These are phyloP conservation scores for Colletotrichum sojae DNA, from an alignment of 2,329 filamentous ascomycete genomes.

Conservation along the genomic window DNA sequence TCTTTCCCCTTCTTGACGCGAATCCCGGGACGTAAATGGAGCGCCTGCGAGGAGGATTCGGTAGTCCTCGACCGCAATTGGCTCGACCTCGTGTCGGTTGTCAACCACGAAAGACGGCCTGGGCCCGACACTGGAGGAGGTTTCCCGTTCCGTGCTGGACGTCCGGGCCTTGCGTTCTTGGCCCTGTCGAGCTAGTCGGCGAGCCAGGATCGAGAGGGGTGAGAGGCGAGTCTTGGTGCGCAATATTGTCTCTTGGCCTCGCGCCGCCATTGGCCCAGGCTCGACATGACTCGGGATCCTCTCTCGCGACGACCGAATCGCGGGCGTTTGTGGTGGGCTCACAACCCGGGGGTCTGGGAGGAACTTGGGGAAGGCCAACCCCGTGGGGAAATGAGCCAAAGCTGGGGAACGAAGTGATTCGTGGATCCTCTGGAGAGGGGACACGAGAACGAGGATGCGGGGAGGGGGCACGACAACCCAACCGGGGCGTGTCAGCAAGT, in stretches of 20 bases:
- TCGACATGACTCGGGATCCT: constrained; percentile 1
- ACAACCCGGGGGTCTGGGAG: not conserved
- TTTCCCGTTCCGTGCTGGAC: not conserved
- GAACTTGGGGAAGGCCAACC: not conserved
- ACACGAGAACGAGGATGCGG: constrained; percentile 12
- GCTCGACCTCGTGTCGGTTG: not conserved
- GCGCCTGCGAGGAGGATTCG: not conserved
- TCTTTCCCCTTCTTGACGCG: not conserved
- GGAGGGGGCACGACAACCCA: not conserved
- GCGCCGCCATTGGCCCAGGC: not conserved
- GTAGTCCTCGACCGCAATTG: no score
- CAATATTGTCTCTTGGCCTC: constrained; percentile 18
- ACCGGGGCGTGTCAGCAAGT: no score
- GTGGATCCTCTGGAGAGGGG: constrained; percentile 2
- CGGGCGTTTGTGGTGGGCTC: not conserved
- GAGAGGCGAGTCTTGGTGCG: constrained; percentile 4
- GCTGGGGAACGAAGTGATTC: constrained; percentile 2
- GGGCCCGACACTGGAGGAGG: not conserved
- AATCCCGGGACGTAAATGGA: not conserved
- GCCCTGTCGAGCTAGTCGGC: constrained; percentile 4
- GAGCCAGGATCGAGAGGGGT: constrained; percentile 7
- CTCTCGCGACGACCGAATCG: constrained; percentile 16
- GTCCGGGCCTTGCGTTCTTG: constrained; percentile 4
- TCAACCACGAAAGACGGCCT: not conserved
- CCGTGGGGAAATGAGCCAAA: not conserved